A percentile compares a stretch with the other conserved stretches of the same genome.
These are phyloP conservation scores for Phialophora expanda DNA, from an alignment of 2,329 filamentous ascomycete genomes.

Conservation along the genomic window DNA sequence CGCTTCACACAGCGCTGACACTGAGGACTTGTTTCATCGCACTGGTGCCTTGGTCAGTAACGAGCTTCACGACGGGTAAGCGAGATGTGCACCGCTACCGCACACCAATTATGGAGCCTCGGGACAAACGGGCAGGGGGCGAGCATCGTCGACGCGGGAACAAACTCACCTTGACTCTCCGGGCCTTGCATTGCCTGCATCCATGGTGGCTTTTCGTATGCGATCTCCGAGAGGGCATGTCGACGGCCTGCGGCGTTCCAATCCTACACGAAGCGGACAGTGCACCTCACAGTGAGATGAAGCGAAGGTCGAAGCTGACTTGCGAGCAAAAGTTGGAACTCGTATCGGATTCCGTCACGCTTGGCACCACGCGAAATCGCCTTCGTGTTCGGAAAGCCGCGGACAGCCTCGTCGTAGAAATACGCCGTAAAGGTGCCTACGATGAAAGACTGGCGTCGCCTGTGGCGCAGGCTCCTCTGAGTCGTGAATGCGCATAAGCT, in stretches of 20 bases:
- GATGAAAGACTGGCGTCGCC: not conserved
- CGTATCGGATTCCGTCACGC: slow-evolving; percentile 17
- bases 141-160: not conserved
- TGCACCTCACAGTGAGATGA: not conserved
- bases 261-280: not conserved
- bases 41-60: slow-evolving; percentile 27
- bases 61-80: slow-evolving; percentile 5
- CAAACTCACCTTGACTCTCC: slow-evolving; percentile 40
- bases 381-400: slow-evolving; percentile 22
- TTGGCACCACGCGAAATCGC: slow-evolving; percentile 12
- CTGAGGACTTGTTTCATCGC: slow-evolving; percentile 38
- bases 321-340: slow-evolving; percentile 10
- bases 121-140: slow-evolving; percentile 8
- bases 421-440: not conserved
- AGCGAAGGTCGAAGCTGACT: slow-evolving; percentile 10
- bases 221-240: slow-evolving; percentile 39
- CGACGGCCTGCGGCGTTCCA: not conserved
- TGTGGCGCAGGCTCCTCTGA: not conserved
- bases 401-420: slow-evolving; percentile 15
- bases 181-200: slow-evolving; percentile 39
- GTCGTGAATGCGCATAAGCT: not conserved
- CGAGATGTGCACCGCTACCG: slow-evolving; percentile 11
- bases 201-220: slow-evolving; percentile 41
- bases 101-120: slow-evolving; percentile 23
- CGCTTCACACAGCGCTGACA: slow-evolving; percentile 40